A percentile compares a stretch with the other conserved stretches of the same genome.
Evolutionary conservation across 495 filamentous ascomycete genomes (phyloP).

Genomic region (Aspergillus avenaceus): DNA sequence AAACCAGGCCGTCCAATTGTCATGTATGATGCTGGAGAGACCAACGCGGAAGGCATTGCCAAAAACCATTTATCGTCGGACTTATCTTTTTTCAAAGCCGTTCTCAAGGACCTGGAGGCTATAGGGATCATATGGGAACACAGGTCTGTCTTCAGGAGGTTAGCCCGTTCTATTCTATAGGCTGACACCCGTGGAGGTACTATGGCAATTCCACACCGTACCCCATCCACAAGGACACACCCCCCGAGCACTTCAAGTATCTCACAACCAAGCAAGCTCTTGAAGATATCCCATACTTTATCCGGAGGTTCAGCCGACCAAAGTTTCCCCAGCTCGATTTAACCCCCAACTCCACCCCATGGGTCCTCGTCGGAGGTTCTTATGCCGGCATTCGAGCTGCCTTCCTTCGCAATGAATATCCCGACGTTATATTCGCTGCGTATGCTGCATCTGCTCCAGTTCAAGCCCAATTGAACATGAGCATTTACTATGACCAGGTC

Average conservation of each 20-base stretch:
- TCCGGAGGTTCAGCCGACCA: constrained; percentile 40
- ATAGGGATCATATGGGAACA: constrained; percentile 59
- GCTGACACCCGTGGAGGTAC: constrained; percentile 30
- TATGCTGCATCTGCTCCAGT: constrained; percentile 55
- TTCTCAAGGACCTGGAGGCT: constrained; percentile 44
- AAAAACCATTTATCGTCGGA: constrained; percentile 30
- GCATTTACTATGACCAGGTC: constrained; percentile 52
- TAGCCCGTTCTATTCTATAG: neutral
- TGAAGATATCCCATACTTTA: constrained; percentile 50
- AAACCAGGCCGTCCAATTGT: constrained; percentile 49
- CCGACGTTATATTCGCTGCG: constrained; percentile 52
- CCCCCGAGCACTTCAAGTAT: constrained; percentile 45
- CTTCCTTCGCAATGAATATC: constrained; percentile 51
- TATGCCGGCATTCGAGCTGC: constrained; percentile 56
- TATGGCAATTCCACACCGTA: constrained; percentile 51
- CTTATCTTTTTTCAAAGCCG: constrained; percentile 36
- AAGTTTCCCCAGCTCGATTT: constrained; percentile 33
- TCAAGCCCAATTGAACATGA: constrained; percentile 53
- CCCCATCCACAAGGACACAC: constrained; percentile 38
- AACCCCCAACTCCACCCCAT: constrained; percentile 46
- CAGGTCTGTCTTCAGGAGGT: constrained; percentile 28
- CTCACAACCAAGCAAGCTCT: constrained; percentile 49
- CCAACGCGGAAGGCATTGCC: constrained; percentile 24
- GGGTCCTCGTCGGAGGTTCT: constrained; percentile 57
- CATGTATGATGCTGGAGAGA: constrained; percentile 50